Base-by-base conservation (phyloP, 2,329 filamentous ascomycete species). In the Beauveria asiatica region DNA sequence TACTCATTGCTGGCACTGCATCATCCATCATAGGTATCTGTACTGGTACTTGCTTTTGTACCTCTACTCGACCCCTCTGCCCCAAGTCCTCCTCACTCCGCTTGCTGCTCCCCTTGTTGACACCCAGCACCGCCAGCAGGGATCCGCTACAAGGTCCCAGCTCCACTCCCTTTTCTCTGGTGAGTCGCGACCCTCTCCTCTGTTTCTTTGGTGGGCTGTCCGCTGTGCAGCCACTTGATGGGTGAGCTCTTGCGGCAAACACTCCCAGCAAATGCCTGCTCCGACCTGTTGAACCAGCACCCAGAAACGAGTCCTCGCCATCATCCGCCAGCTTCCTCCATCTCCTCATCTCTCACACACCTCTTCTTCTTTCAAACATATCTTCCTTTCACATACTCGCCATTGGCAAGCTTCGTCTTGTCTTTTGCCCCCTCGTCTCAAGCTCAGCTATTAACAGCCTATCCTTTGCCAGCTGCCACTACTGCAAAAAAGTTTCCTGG, bases 291-390 rank as follows among this genome's bases (percentile, higher is more conserved):
- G 59, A 61, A 61, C 46, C 59, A 46, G 37, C 57, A 41, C 27
- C 45, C 33, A 45, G 57, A 48, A 33, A 33, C 54, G 55, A 39
- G 19, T 49, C 55, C 54, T 46, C 55, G 44, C 46, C 23, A 51
- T 53, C 51, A 48, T 60, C 61, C 61, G 49, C 58, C 57, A 54
- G 45, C 49, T 60, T 53, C 51, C 45, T 54, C 48, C 59, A 58
- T 53, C 57, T 55, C 45, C 48, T 49, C 39, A 25, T 51, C 58
- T 57, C 33, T 13, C 33, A 37, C 33, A 37, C 33, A 37, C 33
- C 33, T 37, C 33, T 37, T 37, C 33, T 41, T 42, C 52, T 55
- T 46, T 57, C 61, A 50, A 61, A 64, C 62, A 60, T 62, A 64
- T 62, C 51, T 46, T 30, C 55, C 49, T 51, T 56, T 63, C 63